Base-by-base conservation (phyloP, 2,329 filamentous ascomycete species). In the Pyrenochaeta sp. region DNA sequence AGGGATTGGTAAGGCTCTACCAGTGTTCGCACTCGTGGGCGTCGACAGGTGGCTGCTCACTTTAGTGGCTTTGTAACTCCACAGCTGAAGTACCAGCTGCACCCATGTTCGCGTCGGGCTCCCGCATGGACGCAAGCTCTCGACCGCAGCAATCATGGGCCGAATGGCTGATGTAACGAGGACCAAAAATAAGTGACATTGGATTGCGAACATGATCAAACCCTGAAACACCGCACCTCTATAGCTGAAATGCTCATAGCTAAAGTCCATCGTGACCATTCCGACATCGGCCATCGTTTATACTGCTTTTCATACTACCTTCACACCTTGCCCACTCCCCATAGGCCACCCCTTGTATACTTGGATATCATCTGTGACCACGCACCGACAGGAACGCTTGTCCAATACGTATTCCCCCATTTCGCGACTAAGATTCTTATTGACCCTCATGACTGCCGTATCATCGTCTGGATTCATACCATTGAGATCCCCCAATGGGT, bases 391-490 rank as follows among this genome's bases (percentile, higher is more conserved):
- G 30, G 32, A 40, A 37, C 48, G 31, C 48, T 56, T 53, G 47
- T 42, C 27, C 20, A 23, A 32, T 32, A 11, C 35, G 45, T 15
- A 21, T 51, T 39, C 30, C 30, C 27, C 20, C n/a, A n/a, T n/a
- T 45, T 41, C 30, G 23, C 40, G 21, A 49, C 36, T 29, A 47
- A 40, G 35, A 52, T 27, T 46, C 39, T 51, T 49, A 45, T 54
- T 30, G 42, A 37, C 39, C 45, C 29, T 63, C 49, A 60, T 61
- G 58, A 61, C 58, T 57, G 52, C 60, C 63, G 56, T 68, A 62
- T 50, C 60, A 41, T 66, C 61, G 61, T 68, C 57, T 56, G 56
- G 59, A 60, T 56, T 60, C 49, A 48, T 64, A 61, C 58, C 58
- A 48, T 45, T n/a, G n/a, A 47, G 17, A 46, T 52, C 56, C 59